Evolutionary conservation across 2,329 filamentous ascomycete species (phyloP).

Genomic region (Nemania sp.): DNA sequence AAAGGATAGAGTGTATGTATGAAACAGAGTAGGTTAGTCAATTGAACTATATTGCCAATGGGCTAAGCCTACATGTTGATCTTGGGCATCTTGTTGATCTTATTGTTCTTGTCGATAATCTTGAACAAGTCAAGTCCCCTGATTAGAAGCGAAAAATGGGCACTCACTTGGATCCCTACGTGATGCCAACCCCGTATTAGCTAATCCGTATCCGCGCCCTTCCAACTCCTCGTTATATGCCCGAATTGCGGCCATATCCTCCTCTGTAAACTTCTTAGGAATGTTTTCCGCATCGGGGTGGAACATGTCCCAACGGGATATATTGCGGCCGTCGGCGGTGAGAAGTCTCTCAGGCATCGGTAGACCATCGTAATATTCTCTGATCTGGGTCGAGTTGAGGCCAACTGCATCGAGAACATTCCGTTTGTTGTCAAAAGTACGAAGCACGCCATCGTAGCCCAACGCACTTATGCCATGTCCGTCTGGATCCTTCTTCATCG

Average conservation of each 20-base stretch:
- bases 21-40: too few species aligned
- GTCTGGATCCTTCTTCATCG: slow-evolving; percentile 15
- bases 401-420: slow-evolving; percentile 26
- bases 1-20: too few species aligned
- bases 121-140: too few species aligned
- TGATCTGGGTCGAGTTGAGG: slow-evolving; percentile 27
- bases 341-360: slow-evolving; percentile 17
- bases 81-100: too few species aligned
- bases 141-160: too few species aligned
- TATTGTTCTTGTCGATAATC: too few species aligned
- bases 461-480: slow-evolving; percentile 21
- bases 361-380: slow-evolving; percentile 25
- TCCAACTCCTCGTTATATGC: slow-evolving; percentile 15
- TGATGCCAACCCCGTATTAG: too few species aligned
- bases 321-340: slow-evolving; percentile 27
- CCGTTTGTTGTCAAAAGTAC: slow-evolving; percentile 25
- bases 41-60: too few species aligned
- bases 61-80: too few species aligned
- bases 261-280: slow-evolving; percentile 26
- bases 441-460: slow-evolving; percentile 27
- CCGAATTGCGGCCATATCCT: slow-evolving; percentile 24
- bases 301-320: slow-evolving; percentile 26
- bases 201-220: slow-evolving; percentile 14
- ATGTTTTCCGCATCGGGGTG: slow-evolving; percentile 25
- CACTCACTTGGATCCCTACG: too few species aligned